Conservation (phyloP, 495 filamentous ascomycete species). For the Xanthoparmelia taractica region DNA sequence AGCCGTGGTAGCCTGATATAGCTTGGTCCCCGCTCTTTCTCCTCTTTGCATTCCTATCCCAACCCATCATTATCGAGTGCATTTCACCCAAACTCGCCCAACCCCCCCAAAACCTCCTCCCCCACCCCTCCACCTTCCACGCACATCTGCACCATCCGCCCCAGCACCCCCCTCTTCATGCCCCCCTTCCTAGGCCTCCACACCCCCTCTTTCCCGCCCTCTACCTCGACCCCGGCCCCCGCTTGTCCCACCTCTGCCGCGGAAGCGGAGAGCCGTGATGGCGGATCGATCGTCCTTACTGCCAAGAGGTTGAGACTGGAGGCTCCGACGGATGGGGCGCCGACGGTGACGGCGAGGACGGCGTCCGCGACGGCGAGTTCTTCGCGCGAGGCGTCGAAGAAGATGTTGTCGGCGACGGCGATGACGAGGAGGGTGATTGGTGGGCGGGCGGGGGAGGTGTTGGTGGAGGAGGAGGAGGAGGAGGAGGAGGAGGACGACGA, state of each 20-base stretch:
- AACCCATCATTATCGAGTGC: background rate
- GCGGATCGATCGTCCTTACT: slow-evolving; percentile 60
- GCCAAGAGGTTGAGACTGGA: slow-evolving; percentile 46
- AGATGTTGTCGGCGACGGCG: slow-evolving; percentile 74
- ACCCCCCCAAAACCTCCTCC: slow-evolving; percentile 71
- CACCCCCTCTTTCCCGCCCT: slow-evolving; percentile 51
- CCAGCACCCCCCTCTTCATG: slow-evolving; percentile 58
- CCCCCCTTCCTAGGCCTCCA: slow-evolving; percentile 75
- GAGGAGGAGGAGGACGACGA: slow-evolving; percentile 32
- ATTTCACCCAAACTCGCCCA: slow-evolving; percentile 48
- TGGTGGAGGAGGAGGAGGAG: background rate
- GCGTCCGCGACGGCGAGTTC: slow-evolving; percentile 89
- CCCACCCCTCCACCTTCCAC: slow-evolving; percentile 66
- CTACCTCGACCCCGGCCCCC: slow-evolving; percentile 25
- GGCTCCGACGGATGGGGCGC: slow-evolving; percentile 25
- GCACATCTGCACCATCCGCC: slow-evolving; percentile 58
- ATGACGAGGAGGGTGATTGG: slow-evolving; percentile 87
- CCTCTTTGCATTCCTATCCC: background rate
- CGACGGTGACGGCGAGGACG: slow-evolving; percentile 71
- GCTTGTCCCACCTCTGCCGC: slow-evolving; percentile 35
- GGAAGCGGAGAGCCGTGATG: slow-evolving; percentile 61
- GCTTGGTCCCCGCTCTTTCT: background rate
- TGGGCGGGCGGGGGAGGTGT: slow-evolving; percentile 40
- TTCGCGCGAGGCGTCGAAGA: slow-evolving; percentile 86
- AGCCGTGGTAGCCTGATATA: background rate